Conservation (phyloP, 2,329 filamentous ascomycete species). For the Talaromyces rugulosus region DNA sequence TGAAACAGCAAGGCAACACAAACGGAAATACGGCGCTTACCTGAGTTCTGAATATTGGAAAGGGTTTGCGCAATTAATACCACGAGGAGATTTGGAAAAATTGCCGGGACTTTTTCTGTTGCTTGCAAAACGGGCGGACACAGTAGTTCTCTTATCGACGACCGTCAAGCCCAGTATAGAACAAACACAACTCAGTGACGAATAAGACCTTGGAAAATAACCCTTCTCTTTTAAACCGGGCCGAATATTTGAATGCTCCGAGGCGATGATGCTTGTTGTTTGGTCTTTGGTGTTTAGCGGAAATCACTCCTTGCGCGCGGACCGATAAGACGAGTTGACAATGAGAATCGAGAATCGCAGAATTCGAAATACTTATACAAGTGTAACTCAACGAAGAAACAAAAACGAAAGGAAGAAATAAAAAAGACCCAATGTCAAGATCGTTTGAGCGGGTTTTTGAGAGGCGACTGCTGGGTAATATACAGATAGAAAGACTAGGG, state of each 20-base stretch:
- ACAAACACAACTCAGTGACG: not conserved
- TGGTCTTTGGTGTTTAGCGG: not conserved
- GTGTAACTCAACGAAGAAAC: not conserved
- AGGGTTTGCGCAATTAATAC: not conserved
- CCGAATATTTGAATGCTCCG: not conserved
- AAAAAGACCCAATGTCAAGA: not conserved
- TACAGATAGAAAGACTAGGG: constrained; percentile 11
- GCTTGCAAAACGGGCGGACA: not conserved
- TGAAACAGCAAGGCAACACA: constrained; percentile 16
- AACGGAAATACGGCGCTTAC: constrained; percentile 21
- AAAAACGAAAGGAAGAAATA: not conserved
- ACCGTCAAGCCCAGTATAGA: not conserved
- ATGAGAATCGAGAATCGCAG: not conserved
- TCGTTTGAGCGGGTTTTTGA: not conserved
- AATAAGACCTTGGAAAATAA: not conserved
- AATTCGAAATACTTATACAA: not conserved
- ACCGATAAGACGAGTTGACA: not conserved
- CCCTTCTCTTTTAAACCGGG: not conserved
- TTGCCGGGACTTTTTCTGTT: not conserved
- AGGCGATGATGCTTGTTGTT: not conserved
- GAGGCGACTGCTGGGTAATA: constrained; percentile 10
- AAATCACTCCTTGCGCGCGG: not conserved
- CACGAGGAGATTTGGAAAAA: not conserved
- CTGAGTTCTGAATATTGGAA: constrained; percentile 10
- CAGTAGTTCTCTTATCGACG: not conserved